A percentile compares a stretch with the other conserved stretches of the same genome.
Evolutionary conservation across 306 rosid genomes (phyloP).

Genomic region (Sindora glabra): DNA sequence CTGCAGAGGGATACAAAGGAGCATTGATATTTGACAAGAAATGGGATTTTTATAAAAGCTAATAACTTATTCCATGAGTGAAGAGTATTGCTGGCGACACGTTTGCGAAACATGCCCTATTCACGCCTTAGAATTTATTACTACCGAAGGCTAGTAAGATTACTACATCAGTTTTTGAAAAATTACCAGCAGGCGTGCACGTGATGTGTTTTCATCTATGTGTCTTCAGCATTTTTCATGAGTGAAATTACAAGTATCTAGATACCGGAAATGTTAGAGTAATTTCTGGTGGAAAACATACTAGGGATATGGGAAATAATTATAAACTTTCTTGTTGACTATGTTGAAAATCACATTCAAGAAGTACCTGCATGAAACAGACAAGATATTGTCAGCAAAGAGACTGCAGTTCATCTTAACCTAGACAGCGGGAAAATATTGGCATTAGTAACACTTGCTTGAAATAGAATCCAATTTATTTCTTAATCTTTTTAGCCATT

Average conservation of each 20-base stretch:
- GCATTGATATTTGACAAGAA: not conserved
- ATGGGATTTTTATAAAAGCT: not conserved
- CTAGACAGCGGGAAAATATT: not conserved
- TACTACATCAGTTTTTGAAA: too few relatives aligned
- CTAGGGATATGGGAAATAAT: conserved; percentile 83
- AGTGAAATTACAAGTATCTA: too few relatives aligned
- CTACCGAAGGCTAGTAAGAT: too few relatives aligned
- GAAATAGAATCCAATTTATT: too few relatives aligned
- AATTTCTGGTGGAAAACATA: conserved; percentile 19
- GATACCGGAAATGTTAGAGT: not conserved
- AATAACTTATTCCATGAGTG: not conserved
- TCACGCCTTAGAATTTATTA: too few relatives aligned
- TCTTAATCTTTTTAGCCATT: too few relatives aligned
- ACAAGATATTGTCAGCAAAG: conserved; percentile 1
- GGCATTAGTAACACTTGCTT: not conserved
- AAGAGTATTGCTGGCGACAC: too few relatives aligned
- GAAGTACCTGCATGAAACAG: conserved; percentile 51
- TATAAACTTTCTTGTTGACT: conserved; percentile 73
- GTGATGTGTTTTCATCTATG: too few relatives aligned
- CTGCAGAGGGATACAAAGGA: conserved; percentile 32
- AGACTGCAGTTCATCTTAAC: not conserved
- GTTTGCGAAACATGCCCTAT: too few relatives aligned
- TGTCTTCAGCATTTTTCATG: too few relatives aligned
- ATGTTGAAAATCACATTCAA: conserved; percentile 78
- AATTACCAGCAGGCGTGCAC: too few relatives aligned